Percentiles rank a stretch among this genome's conserved stretches.
Evolutionary conservation across 2,329 filamentous ascomycete species (phyloP).

Genomic region (Aspergillus candidus): DNA sequence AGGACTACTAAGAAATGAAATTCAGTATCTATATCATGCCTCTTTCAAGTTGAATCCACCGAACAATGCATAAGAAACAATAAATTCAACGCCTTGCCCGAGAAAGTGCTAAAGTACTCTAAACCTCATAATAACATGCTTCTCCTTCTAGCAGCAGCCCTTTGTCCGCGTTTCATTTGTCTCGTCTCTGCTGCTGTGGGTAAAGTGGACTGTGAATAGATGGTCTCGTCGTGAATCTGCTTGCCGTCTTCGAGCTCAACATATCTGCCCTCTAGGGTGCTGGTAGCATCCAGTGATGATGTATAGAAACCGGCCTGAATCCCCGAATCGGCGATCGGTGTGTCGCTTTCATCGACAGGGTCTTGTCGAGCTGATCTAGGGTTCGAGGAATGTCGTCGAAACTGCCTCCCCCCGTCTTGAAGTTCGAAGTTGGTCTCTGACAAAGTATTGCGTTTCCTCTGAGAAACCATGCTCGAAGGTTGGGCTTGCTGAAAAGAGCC

Average conservation of each 20-base stretch:
- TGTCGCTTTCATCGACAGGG: slow-evolving; percentile 2
- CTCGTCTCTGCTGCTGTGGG: slow-evolving; percentile 9
- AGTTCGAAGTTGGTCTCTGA: slow-evolving; percentile 15
- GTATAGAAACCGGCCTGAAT: not conserved
- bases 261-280: too few relatives aligned
- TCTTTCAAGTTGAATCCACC: slow-evolving; percentile 9
- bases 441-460: slow-evolving; percentile 26
- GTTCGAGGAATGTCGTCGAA: slow-evolving; percentile 31
- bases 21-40: slow-evolving; percentile 21
- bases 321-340: not conserved
- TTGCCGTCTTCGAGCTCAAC: too few relatives aligned
- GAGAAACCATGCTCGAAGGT: slow-evolving; percentile 21
- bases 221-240: slow-evolving; percentile 1
- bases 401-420: slow-evolving; percentile 9
- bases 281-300: too few relatives aligned
- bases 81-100: not conserved
- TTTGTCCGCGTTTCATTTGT: slow-evolving; percentile 23
- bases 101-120: not conserved
- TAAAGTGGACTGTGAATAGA: too few relatives aligned
- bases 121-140: slow-evolving; percentile 36
- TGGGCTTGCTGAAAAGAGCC: slow-evolving; percentile 15
- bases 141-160: slow-evolving; percentile 30
- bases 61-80: slow-evolving; percentile 12
- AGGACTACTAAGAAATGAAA: not conserved
- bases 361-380: slow-evolving; percentile 12